These are phyloP conservation scores for Carex arenaria DNA, from an alignment of 202 grass and related monocot species.

Conservation along the genomic window DNA sequence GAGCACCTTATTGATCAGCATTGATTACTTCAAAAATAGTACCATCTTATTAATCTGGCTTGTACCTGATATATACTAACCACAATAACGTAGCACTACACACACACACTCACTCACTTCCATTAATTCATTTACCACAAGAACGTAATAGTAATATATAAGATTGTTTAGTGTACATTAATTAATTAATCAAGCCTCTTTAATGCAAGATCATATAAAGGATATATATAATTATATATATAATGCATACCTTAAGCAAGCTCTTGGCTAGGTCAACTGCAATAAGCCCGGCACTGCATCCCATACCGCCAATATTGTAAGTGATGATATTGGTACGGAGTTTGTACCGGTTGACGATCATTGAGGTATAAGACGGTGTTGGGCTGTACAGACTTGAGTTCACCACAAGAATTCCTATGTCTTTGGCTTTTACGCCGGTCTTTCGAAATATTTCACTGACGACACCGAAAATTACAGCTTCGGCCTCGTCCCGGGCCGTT, in stretches of 20 bases:
- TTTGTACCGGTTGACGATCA: slow-evolving; percentile 57
- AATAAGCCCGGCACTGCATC: slow-evolving; percentile 72
- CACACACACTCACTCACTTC: too few species aligned
- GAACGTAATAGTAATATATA: neutral
- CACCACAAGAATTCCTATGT: slow-evolving; percentile 61
- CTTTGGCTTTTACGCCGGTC: neutral
- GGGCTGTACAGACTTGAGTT: slow-evolving; percentile 86
- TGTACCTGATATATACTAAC: neutral
- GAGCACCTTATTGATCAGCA: neutral
- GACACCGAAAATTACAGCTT: slow-evolving; percentile 64
- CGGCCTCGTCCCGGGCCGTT: slow-evolving; percentile 60
- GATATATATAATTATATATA: neutral
- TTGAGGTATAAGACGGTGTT: slow-evolving; percentile 56
- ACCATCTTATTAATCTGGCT: neutral
- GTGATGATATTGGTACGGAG: slow-evolving; percentile 40
- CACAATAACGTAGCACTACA: too few species aligned
- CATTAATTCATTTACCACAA: neutral
- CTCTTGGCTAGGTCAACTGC: slow-evolving; percentile 71
- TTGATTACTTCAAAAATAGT: neutral
- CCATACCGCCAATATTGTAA: slow-evolving; percentile 80
- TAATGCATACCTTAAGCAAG: slow-evolving; percentile 58
- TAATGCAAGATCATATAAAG: neutral
- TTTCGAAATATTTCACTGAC: slow-evolving; percentile 55
- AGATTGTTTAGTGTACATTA: neutral
- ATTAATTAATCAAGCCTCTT: neutral